Conservation (phyloP, 116 monocot species). For the Papilionanthe hybrid region DNA sequence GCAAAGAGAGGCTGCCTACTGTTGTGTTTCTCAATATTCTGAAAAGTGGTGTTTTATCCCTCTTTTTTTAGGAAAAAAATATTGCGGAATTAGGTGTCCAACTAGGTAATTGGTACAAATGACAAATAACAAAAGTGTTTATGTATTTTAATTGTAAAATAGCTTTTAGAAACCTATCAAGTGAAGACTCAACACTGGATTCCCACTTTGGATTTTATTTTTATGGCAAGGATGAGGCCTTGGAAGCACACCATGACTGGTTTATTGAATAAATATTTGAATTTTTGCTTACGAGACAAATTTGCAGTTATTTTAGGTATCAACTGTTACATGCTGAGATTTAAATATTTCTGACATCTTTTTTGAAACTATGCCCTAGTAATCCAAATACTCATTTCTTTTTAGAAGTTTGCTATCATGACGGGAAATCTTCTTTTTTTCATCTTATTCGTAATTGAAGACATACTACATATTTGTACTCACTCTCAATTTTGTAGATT, state of each 20-base stretch:
- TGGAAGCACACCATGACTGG: neutral
- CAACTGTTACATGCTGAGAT: neutral
- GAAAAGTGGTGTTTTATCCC: neutral
- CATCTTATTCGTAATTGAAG: too few relatives aligned
- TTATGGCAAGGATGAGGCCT: neutral
- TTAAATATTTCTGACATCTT: conserved; percentile 1
- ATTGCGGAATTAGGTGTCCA: neutral
- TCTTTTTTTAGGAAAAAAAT: neutral
- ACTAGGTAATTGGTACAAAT: neutral
- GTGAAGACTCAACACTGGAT: neutral
- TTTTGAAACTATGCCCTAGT: neutral
- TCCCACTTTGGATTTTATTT: neutral
- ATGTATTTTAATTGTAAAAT: neutral
- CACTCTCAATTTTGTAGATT: too few relatives aligned
- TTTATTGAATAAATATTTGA: neutral
- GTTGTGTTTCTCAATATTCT: neutral
- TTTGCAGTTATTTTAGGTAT: neutral
- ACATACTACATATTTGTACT: too few relatives aligned
- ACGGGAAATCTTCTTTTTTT: too few relatives aligned
- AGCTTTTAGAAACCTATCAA: neutral
- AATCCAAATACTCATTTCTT: neutral
- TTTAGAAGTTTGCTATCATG: neutral
- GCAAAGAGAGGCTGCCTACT: neutral
- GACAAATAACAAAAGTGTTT: neutral
- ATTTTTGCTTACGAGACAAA: neutral